Evolutionary conservation across 1,284 basidiomycete species (phyloP), one percentile per base, ranked within the genome.

Genomic region (Lentinula novae-zelandiae): DNA sequence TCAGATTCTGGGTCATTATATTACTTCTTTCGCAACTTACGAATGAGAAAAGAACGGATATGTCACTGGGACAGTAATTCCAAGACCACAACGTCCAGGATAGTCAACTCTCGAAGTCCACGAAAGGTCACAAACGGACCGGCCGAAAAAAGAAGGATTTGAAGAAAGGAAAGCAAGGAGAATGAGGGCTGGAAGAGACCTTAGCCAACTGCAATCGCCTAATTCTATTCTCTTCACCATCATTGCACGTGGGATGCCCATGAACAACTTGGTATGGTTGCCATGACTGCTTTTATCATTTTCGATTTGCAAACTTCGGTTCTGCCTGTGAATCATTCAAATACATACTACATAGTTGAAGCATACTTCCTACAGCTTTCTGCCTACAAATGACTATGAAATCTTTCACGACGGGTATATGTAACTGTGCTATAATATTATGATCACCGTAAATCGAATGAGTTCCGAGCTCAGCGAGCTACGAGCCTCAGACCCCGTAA

Each of bases 11-110:
- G 59, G 65, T 67, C 63, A 65, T 67, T 60, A 20, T 61, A 65
- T 5, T 2, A 40, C 7, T 31, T 17, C 33, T 27, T 40, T 44
- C 50, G 48, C 48, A 22, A 33, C 52, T 48, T 34, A 53, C 20
- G 48, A 58, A 64, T n/a, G 68, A 64, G 67, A 73, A 70, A 46
- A 64, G 67, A 70, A 67, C 67, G 67, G 70, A 71, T 68, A 50
- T 69, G 78, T 79, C 82, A 67, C 82, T 78, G 72, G 81, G 81
- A 81, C 77, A 70, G 12, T 40, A 36, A 53, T 50, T 60, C 51
- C 63, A 70, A 52, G 68, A 69, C 68, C 67, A 65, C 62, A 64
- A 64, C 64, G 64, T 63, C 62, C 63, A 68, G 58, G 57, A 57
- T 61, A 57, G 58, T 60, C 60, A 39, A 53, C 61, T 62, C 53